phyloP scores from a whole-genome alignment of 768 basidiomycete genomes.

The Sistotremastrum suecicum region DNA sequence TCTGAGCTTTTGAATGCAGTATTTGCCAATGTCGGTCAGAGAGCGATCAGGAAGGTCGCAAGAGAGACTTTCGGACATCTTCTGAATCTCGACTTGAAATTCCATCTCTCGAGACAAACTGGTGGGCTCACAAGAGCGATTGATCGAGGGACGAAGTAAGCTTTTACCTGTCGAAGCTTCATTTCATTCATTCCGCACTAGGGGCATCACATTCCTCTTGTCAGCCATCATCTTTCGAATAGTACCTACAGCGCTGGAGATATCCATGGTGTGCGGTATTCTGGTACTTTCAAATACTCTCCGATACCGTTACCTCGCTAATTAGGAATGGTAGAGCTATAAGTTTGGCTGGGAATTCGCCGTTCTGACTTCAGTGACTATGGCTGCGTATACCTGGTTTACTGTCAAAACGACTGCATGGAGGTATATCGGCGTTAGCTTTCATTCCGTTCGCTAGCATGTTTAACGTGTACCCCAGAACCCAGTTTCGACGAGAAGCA shows the following conservation, averaged over 20 bases:
- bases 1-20: conserved; percentile 89
- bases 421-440: conserved; percentile 40
- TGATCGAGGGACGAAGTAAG: conserved; percentile 92
- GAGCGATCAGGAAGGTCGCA: conserved; percentile 88
- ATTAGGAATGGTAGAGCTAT: conserved; percentile 48
- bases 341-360: conserved; percentile 98
- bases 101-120: conserved; percentile 87
- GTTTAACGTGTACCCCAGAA: conserved; percentile 30
- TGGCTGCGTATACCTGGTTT: conserved; percentile 93
- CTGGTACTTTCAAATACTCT: conserved; percentile 40
- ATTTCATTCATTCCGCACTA: conserved; percentile 16
- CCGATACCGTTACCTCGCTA: background rate
- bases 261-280: conserved; percentile 94
- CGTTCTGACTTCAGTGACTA: conserved; percentile 69
- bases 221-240: conserved; percentile 91
- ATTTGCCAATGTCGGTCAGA: conserved; percentile 91
- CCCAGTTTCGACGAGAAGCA: conserved; percentile 84
- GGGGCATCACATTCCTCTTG: conserved; percentile 91
- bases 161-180: conserved; percentile 1
- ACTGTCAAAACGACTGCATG: conserved; percentile 93
- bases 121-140: conserved; percentile 94
- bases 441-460: background rate
- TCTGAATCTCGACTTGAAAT: conserved; percentile 78
- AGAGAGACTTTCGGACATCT: conserved; percentile 93
- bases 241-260: conserved; percentile 90